These are phyloP conservation scores for Mycena metata DNA, from an alignment of 768 basidiomycete genomes.

Conservation along the genomic window DNA sequence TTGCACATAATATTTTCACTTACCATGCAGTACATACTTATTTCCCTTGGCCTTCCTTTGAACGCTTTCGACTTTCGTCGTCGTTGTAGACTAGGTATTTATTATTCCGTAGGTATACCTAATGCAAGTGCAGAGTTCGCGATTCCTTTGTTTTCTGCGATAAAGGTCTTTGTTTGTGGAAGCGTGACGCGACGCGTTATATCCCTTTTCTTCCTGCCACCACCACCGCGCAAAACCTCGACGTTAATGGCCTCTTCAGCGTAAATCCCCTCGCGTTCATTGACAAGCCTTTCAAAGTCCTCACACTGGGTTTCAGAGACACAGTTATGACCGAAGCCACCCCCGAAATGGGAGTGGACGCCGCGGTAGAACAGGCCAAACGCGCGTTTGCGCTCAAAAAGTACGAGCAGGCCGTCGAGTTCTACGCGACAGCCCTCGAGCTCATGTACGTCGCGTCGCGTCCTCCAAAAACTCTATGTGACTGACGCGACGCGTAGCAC, in stretches of 20 bases:
- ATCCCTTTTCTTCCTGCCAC: constrained; percentile 31
- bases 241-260: constrained; percentile 17
- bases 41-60: constrained; percentile 2
- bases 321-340: constrained; percentile 45
- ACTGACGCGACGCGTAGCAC: constrained; percentile 65
- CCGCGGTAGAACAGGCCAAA: constrained; percentile 81
- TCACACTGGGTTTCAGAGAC: constrained; percentile 16
- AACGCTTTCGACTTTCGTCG: constrained; percentile 14
- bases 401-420: constrained; percentile 87
- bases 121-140: too few species aligned
- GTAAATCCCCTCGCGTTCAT: background rate
- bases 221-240: constrained; percentile 15
- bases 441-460: constrained; percentile 72
- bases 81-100: constrained; percentile 22
- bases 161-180: background rate
- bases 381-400: constrained; percentile 91
- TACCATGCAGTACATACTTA: constrained; percentile 28
- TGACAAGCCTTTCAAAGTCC: background rate
- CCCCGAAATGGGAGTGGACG: constrained; percentile 59
- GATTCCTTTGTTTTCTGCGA: constrained; percentile 12
- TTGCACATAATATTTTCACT: background rate
- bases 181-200: constrained; percentile 30
- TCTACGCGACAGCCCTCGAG: constrained; percentile 89
- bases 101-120: constrained; percentile 28
- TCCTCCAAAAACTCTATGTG: constrained; percentile 22